Conservation (phyloP, 2,329 filamentous ascomycete genomes). For the Hypocrella siamensis region DNA sequence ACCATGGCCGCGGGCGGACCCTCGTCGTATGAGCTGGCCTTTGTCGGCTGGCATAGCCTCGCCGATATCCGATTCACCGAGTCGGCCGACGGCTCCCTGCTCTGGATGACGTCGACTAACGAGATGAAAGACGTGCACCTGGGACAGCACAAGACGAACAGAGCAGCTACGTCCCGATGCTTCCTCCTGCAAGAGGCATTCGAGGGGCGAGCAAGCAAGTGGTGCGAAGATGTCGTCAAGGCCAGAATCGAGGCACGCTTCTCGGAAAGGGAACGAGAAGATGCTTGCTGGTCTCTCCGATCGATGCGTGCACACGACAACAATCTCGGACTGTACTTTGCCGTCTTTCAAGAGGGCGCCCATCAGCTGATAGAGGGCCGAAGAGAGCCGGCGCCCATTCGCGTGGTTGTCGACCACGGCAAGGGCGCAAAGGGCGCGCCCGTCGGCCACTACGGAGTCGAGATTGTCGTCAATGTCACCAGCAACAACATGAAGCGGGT, state of each 20-base stretch:
- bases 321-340: slow-evolving; percentile 44
- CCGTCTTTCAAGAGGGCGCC: slow-evolving; percentile 57
- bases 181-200: slow-evolving; percentile 62
- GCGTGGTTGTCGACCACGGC: slow-evolving; percentile 57
- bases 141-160: slow-evolving; percentile 23
- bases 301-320: slow-evolving; percentile 48
- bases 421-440: slow-evolving; percentile 50
- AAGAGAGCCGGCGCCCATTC: slow-evolving; percentile 51
- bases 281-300: slow-evolving; percentile 64
- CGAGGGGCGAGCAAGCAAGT: slow-evolving; percentile 60
- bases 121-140: slow-evolving; percentile 41
- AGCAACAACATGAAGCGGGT: slow-evolving; percentile 34
- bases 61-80: slow-evolving; percentile 60
- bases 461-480: slow-evolving; percentile 52
- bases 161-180: slow-evolving; percentile 43
- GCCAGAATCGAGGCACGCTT: slow-evolving; percentile 77
- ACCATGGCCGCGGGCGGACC: slow-evolving; percentile 46
- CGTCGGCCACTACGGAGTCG: slow-evolving; percentile 52
- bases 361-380: slow-evolving; percentile 47
- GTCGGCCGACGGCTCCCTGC: slow-evolving; percentile 43
- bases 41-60: slow-evolving; percentile 57
- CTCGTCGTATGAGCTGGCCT: slow-evolving; percentile 54
- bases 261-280: slow-evolving; percentile 67
- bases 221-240: slow-evolving; percentile 75
- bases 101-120: slow-evolving; percentile 53